Percentiles rank a stretch among this genome's conserved stretches.
These are phyloP conservation scores for Hypoxylon subgilvum DNA, from an alignment of 495 filamentous ascomycete species.

Conservation along the genomic window DNA sequence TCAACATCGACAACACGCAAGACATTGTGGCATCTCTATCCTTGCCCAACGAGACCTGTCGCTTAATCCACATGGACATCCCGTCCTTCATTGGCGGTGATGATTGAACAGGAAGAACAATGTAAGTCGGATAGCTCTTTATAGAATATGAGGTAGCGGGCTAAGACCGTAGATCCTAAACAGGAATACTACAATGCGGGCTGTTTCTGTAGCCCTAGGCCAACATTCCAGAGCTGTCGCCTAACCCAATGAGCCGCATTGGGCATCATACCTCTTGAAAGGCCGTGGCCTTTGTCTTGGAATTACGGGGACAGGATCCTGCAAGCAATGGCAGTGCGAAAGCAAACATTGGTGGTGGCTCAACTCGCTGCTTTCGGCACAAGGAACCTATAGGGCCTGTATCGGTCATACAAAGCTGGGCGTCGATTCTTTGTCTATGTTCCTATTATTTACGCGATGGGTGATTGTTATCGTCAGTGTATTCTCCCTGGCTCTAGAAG, in stretches of 20 bases:
- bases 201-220: background rate
- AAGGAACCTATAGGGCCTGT: background rate
- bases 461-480: background rate
- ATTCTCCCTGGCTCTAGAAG: background rate
- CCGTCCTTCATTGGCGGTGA: no score
- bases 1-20: no score
- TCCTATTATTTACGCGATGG: constrained; percentile 34
- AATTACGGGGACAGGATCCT: constrained; percentile 5
- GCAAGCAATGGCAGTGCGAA: constrained; percentile 25
- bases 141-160: background rate
- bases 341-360: constrained; percentile 6
- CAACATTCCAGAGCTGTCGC: constrained; percentile 25
- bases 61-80: no score
- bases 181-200: background rate
- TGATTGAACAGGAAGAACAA: background rate
- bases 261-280: constrained; percentile 4
- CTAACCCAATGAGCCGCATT: constrained; percentile 18
- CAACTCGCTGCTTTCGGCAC: constrained; percentile 30
- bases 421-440: constrained; percentile 29
- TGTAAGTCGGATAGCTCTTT: constrained; percentile 5
- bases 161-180: background rate
- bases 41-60: no score
- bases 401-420: constrained; percentile 23
- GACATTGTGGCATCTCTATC: no score
- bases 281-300: constrained; percentile 24